Evolutionary conservation across 179 eudicot species (phyloP).

Genomic region (Beta macrorhiza): DNA sequence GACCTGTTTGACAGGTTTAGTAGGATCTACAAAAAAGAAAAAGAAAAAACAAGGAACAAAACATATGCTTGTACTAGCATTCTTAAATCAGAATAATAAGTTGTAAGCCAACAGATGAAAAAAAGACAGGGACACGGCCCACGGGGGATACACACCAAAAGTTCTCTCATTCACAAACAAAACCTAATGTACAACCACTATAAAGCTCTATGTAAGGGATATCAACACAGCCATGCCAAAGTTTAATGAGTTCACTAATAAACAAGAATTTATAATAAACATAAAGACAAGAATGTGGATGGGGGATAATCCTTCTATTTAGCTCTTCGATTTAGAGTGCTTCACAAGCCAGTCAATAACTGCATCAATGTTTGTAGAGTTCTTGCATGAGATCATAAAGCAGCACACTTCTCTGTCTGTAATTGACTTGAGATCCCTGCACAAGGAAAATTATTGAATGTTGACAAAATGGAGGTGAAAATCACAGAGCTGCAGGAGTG

Average conservation of each 20-base stretch:
- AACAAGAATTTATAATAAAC: constrained; percentile 11
- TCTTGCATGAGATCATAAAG: constrained; percentile 99
- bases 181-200: constrained; percentile 29
- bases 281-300: constrained; percentile 24
- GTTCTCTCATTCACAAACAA: constrained; percentile 20
- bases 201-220: constrained; percentile 29
- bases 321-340: constrained; percentile 96
- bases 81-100: background rate
- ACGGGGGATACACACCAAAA: background rate
- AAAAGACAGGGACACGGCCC: background rate
- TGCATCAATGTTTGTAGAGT: constrained; percentile 90
- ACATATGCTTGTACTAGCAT: background rate
- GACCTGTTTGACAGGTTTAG: background rate
- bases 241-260: constrained; percentile 19
- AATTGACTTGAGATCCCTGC: constrained; percentile 83
- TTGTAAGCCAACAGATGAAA: constrained; percentile 1
- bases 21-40: background rate
- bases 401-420: constrained; percentile 96
- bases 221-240: constrained; percentile 27
- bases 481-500: background rate
- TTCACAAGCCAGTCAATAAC: constrained; percentile 98
- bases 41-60: background rate
- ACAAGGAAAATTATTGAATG: constrained; percentile 6
- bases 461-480: background rate
- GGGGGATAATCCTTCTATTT: constrained; percentile 30